phyloP scores from a whole-genome alignment of 768 basidiomycete species.

The Mycena indigotica region DNA sequence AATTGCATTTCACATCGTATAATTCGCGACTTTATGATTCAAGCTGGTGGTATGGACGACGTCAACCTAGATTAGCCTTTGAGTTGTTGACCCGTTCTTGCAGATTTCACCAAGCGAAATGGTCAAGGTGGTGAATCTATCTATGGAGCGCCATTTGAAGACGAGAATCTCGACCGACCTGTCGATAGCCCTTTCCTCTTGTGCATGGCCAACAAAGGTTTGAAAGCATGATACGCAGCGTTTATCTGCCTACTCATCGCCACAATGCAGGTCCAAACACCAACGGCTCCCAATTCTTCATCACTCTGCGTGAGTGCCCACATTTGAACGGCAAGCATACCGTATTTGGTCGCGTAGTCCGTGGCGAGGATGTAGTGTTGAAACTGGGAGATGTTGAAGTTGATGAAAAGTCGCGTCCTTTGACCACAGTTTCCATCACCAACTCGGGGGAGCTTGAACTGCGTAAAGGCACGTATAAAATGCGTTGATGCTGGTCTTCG shows the following conservation, averaged over 20 bases:
- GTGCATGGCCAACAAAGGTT: constrained; percentile 89
- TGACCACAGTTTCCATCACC: constrained; percentile 63
- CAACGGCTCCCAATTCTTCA: constrained; percentile 86
- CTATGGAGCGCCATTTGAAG: constrained; percentile 72
- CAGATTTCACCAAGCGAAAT: constrained; percentile 79
- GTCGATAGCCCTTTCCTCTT: constrained; percentile 74
- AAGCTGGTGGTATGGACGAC: constrained; percentile 66
- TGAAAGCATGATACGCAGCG: neutral
- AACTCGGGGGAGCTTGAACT: constrained; percentile 88
- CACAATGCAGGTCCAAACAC: constrained; percentile 53
- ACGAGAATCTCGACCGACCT: constrained; percentile 70
- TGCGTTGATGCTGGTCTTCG: neutral
- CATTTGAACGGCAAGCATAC: constrained; percentile 75
- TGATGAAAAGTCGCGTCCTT: constrained; percentile 76
- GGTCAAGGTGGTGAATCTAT: constrained; percentile 84
- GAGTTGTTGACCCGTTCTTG: neutral
- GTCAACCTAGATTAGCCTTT: neutral
- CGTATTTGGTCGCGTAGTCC: constrained; percentile 39
- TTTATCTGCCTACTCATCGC: neutral
- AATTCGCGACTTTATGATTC: constrained; percentile 79
- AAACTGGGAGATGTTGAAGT: constrained; percentile 65
- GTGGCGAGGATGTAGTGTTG: constrained; percentile 53
- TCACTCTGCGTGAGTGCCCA: constrained; percentile 75
- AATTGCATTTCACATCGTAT: constrained; percentile 76
- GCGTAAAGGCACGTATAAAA: constrained; percentile 38